Conservation (phyloP, 441 rosid genomes). For the Gossypium davidsonii region DNA sequence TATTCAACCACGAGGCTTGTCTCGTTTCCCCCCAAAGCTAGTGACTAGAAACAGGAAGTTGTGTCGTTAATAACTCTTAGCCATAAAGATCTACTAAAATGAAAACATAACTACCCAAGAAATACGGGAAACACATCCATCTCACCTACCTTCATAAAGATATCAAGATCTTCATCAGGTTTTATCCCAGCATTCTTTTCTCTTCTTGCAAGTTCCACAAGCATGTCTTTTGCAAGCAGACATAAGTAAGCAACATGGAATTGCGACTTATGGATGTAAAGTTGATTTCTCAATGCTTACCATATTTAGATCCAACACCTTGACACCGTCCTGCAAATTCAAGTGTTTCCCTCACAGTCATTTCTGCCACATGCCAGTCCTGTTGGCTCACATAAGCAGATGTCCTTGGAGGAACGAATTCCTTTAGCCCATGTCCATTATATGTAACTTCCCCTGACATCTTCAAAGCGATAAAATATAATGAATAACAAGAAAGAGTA, state of each 20-base stretch:
- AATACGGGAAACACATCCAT: background rate
- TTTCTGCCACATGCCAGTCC: conserved; percentile 91
- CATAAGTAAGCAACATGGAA: conserved; percentile 23
- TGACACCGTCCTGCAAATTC: conserved; percentile 91
- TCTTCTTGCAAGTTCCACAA: conserved; percentile 84
- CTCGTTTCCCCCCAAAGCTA: conserved; percentile 85
- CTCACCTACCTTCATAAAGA: conserved; percentile 86
- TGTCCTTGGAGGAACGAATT: conserved; percentile 87
- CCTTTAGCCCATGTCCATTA: conserved; percentile 69
- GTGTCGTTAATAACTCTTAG: conserved; percentile 13
- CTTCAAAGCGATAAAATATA: conserved; percentile 34
- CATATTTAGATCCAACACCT: conserved; percentile 92
- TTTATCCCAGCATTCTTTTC: conserved; percentile 87
- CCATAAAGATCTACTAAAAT: background rate
- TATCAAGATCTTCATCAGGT: conserved; percentile 98
- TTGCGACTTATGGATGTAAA: background rate
- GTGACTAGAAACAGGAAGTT: conserved; percentile 44
- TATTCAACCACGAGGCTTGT: conserved; percentile 86
- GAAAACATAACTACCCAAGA: background rate
- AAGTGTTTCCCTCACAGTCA: conserved; percentile 85
- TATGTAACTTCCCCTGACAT: conserved; percentile 73
- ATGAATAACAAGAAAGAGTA: background rate
- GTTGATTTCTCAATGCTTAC: conserved; percentile 36
- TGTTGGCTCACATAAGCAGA: conserved; percentile 94
- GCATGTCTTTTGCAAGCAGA: conserved; percentile 61